phyloP scores from a whole-genome alignment of 2,329 filamentous ascomycete genomes.

The Eutypa lata region DNA sequence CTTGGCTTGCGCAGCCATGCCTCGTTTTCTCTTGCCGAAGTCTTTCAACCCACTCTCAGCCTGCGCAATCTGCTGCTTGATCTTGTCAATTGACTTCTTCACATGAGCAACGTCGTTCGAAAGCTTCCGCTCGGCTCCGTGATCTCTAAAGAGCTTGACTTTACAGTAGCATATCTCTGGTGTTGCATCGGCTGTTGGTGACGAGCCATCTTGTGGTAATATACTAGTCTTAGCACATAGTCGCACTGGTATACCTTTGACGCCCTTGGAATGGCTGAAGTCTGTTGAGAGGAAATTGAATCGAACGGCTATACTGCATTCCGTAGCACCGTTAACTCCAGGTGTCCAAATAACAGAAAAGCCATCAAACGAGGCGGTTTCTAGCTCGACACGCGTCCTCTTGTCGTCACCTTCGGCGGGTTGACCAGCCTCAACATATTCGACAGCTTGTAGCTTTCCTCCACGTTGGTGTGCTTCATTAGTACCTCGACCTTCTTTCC shows the following conservation, averaged over 20 bases:
- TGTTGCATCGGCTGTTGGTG: constrained; percentile 41
- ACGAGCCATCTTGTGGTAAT: constrained; percentile 50
- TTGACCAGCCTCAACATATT: constrained; percentile 74
- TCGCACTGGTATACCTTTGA: constrained; percentile 93
- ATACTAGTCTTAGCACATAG: constrained; percentile 87
- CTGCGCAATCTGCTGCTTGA: constrained; percentile 90
- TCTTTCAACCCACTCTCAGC: constrained; percentile 66
- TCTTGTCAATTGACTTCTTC: constrained; percentile 93
- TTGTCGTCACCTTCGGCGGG: constrained; percentile 61
- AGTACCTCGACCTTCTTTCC: constrained; percentile 95
- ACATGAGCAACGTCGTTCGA: constrained; percentile 93
- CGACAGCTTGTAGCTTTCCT: constrained; percentile 88
- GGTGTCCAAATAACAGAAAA: constrained; percentile 90
- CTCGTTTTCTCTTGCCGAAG: constrained; percentile 61
- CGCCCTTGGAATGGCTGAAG: constrained; percentile 97
- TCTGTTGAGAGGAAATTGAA: constrained; percentile 99
- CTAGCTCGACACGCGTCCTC: constrained; percentile 65
- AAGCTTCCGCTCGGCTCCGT: constrained; percentile 90
- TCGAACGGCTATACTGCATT: constrained; percentile 84
- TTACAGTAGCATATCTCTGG: constrained; percentile 90
- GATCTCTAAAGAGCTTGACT: constrained; percentile 94
- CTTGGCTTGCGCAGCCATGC: constrained; percentile 42
- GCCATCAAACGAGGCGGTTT: constrained; percentile 83
- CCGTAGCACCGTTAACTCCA: constrained; percentile 62
- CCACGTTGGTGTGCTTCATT: constrained; percentile 94